Base-by-base conservation (phyloP, 441 rosid genomes). In the Croton setiger region DNA sequence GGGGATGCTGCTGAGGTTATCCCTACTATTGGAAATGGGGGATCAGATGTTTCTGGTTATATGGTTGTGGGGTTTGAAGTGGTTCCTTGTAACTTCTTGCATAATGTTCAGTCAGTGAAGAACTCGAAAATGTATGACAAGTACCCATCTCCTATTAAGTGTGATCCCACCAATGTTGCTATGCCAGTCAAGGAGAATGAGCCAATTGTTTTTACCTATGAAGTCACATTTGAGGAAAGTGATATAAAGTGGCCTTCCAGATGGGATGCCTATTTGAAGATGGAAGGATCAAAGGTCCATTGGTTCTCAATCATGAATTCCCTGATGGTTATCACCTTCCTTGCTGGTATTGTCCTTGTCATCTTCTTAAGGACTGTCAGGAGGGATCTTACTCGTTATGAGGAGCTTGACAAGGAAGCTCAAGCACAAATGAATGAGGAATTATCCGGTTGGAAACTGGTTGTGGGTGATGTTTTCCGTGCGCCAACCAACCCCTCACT, bases 1-100 rank as follows among this genome's bases (percentile, higher is more conserved):
- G 97, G 97, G 33, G 95, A 91, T 70, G 95, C 87, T 0, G 91
- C 93, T 4, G 95, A 91, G 75, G 75, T 87, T 48, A 86, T 91
- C 68, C 97, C 93, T 0, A 70, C 90, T 0, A 44, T 68, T 11
- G 87, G 76, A n/a, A 80, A 76, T 65, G 70, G 64, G 13, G 87
- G 78, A 63, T 78, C 88, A 0, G 90, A 86, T 33, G 76, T 45
- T 53, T 88, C 81, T 1, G 93, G 97, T 1, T 88, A 88, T 69
- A 85, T 87, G 84, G 97, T 91, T 78, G 97, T 91, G 48, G 97
- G 97, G n/a, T 91, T 91, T 77, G 93, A 91, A 84, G 93, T 88
- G 15, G 83, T 87, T 68, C 93, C 95, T 44, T 91, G 97, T 55
- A 91, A 86, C 74, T 66, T 85, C 41, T n/a, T 71, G 74, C 90